Conservation (phyloP, 495 filamentous ascomycete genomes). For the Neurospora sp. region DNA sequence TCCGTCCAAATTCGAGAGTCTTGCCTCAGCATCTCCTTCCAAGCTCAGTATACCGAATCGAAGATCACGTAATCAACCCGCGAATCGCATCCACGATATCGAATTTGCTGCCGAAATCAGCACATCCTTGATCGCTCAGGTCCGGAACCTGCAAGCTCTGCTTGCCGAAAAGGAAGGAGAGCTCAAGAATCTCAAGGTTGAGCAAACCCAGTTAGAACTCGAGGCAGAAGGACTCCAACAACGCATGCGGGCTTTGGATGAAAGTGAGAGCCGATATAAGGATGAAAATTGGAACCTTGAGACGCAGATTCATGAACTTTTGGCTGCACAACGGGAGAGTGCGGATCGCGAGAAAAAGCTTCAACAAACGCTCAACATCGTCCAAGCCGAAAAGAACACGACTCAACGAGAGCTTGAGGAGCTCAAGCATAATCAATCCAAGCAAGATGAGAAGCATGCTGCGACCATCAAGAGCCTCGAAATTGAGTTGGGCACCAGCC, state of each 20-base stretch:
- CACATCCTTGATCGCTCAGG: constrained; percentile 78
- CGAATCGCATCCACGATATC: constrained; percentile 80
- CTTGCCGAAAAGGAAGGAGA: constrained; percentile 80
- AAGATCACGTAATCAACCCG: constrained; percentile 82
- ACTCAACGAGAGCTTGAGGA: constrained; percentile 83
- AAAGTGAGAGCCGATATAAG: constrained; percentile 89
- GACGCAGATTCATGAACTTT: constrained; percentile 73
- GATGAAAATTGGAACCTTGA: constrained; percentile 98
- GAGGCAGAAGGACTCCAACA: constrained; percentile 72
- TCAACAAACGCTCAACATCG: constrained; percentile 53
- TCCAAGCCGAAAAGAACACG: constrained; percentile 63
- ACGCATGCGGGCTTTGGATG: constrained; percentile 70
- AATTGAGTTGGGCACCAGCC: constrained; percentile 68
- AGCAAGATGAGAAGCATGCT: constrained; percentile 69
- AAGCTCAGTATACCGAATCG: constrained; percentile 78
- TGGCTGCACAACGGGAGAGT: constrained; percentile 56
- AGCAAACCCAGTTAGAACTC: constrained; percentile 67
- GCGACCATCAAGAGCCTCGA: constrained; percentile 73
- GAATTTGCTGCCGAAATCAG: constrained; percentile 95
- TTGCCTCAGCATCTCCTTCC: constrained; percentile 78
- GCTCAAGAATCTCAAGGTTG: constrained; percentile 59
- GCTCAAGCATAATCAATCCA: constrained; percentile 64
- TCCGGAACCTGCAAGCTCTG: constrained; percentile 74
- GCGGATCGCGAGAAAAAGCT: constrained; percentile 72
- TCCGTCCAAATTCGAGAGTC: constrained; percentile 71